phyloP scores from a whole-genome alignment of 2,329 filamentous ascomycete genomes.

The Arthrobotrys megalospora region DNA sequence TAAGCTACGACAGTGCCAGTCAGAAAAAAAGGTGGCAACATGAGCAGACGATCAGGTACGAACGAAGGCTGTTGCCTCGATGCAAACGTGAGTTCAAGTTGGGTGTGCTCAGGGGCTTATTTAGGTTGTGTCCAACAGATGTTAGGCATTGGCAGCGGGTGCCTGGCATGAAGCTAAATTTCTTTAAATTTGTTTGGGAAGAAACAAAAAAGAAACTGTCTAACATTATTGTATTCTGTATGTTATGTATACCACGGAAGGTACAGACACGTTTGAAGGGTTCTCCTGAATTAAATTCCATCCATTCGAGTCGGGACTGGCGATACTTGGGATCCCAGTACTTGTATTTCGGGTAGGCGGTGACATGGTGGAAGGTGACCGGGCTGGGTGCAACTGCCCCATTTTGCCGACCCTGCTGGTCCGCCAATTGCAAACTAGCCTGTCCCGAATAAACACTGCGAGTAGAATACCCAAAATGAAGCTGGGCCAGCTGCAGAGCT shows the following conservation, averaged over 20 bases:
- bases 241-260: too few species aligned
- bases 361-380: conserved; percentile 25
- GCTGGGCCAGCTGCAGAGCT: neutral
- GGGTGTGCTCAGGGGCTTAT: neutral
- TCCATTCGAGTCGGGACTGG: too few species aligned
- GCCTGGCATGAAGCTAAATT: conserved; percentile 30
- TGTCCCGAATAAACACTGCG: conserved; percentile 44
- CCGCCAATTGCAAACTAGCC: neutral
- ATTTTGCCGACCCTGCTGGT: conserved; percentile 44
- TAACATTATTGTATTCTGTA: too few species aligned
- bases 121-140: conserved; percentile 5
- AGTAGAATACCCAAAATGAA: conserved; percentile 30
- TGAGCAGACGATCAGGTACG: conserved; percentile 26
- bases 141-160: conserved; percentile 22
- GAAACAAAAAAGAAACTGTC: neutral
- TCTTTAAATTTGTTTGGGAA: neutral
- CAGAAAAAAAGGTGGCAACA: conserved; percentile 28
- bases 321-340: too few species aligned
- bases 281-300: conserved; percentile 15
- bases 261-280: neutral
- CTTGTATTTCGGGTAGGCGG: neutral
- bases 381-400: conserved; percentile 48
- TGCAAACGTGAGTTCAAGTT: neutral
- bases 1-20: too few species aligned
- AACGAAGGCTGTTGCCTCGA: conserved; percentile 8